These are phyloP conservation scores for Talaromyces nanjingensis DNA, from an alignment of 495 filamentous ascomycete genomes.

Conservation along the genomic window DNA sequence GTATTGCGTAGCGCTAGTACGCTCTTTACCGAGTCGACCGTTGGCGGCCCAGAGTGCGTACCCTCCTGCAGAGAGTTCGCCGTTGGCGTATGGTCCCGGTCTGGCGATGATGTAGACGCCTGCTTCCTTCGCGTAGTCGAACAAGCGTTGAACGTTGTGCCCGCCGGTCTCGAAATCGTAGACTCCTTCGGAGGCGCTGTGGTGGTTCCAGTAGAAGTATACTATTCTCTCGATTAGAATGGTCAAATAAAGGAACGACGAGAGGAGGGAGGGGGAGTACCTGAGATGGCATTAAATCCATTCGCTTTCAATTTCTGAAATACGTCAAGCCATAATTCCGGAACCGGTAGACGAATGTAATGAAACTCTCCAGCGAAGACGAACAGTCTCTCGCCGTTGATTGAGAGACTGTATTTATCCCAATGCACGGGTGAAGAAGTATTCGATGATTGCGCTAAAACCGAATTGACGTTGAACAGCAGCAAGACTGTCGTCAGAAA, in stretches of 20 bases:
- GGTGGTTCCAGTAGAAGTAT: constrained; percentile 53
- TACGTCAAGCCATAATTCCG: constrained; percentile 54
- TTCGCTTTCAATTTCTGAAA: constrained; percentile 55
- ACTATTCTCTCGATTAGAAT: constrained; percentile 28
- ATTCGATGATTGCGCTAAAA: neutral
- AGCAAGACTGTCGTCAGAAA: neutral
- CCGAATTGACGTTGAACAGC: neutral
- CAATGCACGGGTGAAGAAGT: constrained; percentile 21
- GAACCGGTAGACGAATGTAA: constrained; percentile 50
- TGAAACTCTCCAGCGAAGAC: constrained; percentile 55
- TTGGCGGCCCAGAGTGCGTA: constrained; percentile 46
- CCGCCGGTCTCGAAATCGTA: constrained; percentile 52
- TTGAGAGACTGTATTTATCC: constrained; percentile 52
- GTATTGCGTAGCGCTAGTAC: constrained; percentile 36
- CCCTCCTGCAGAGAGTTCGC: constrained; percentile 42
- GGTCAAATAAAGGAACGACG: constrained; percentile 15
- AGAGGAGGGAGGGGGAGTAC: neutral
- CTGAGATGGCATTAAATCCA: constrained; percentile 46
- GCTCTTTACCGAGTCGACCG: constrained; percentile 38
- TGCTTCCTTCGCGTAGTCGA: constrained; percentile 48
- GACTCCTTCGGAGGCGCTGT: constrained; percentile 37
- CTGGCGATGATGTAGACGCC: constrained; percentile 53
- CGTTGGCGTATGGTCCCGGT: constrained; percentile 55
- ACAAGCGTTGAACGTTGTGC: constrained; percentile 45
- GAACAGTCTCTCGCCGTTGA: constrained; percentile 50